phyloP scores from a whole-genome alignment of 805 yeast species.

The Zygosaccharomyces pseudorouxii region DNA sequence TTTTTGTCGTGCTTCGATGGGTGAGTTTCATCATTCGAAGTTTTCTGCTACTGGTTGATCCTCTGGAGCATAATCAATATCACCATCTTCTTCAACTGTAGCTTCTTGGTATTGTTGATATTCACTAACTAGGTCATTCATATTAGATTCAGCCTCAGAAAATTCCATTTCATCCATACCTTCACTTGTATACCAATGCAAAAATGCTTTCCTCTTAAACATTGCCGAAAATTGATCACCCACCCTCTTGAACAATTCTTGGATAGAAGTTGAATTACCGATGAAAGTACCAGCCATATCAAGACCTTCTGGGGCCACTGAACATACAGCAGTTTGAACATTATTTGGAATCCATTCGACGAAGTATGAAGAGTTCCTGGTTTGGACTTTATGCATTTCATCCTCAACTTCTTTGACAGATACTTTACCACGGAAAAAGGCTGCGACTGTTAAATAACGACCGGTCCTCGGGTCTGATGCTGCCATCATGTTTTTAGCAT shows the following conservation, averaged over 20 bases:
- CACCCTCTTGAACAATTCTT: slow-evolving; percentile 83
- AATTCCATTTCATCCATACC: slow-evolving; percentile 97
- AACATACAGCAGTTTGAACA: slow-evolving; percentile 90
- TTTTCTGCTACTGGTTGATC: slow-evolving; percentile 35
- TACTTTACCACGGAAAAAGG: slow-evolving; percentile 90
- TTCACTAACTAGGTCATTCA: slow-evolving; percentile 84
- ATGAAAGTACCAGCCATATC: slow-evolving; percentile 91
- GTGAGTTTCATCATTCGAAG: slow-evolving; percentile 21
- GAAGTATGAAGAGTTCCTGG: slow-evolving; percentile 74
- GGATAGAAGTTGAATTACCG: slow-evolving; percentile 90
- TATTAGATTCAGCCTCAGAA: slow-evolving; percentile 87
- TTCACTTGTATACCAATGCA: slow-evolving; percentile 93
- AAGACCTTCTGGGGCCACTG: slow-evolving; percentile 79
- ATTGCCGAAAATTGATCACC: slow-evolving; percentile 87
- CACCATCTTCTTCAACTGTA: slow-evolving; percentile 70
- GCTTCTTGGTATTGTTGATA: slow-evolving; percentile 91
- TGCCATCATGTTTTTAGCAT: slow-evolving; percentile 92
- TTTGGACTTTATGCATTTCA: slow-evolving; percentile 81
- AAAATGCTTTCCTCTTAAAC: slow-evolving; percentile 92
- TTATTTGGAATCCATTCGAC: slow-evolving; percentile 97
- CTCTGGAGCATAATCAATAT: slow-evolving; percentile 63
- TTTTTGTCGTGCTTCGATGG: not conserved
- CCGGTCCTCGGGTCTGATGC: slow-evolving; percentile 90
- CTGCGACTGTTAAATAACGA: slow-evolving; percentile 86
- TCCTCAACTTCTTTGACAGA: slow-evolving; percentile 93